phyloP scores from a whole-genome alignment of 1,139 yeast genomes.

The Saccharomyces hybrid region DNA sequence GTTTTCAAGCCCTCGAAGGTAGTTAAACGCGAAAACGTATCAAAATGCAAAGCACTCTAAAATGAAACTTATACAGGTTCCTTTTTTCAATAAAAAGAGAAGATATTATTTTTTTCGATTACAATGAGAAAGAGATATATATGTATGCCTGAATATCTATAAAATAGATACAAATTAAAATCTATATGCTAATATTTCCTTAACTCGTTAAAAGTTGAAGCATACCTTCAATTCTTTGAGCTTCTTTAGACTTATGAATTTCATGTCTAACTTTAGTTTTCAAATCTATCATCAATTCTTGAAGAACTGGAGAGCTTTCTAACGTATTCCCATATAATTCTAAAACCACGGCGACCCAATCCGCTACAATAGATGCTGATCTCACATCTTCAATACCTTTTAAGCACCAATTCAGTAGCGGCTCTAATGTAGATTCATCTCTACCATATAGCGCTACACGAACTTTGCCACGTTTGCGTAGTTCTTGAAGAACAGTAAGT shows the following conservation, averaged over 20 bases:
- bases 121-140: slow-evolving; percentile 1
- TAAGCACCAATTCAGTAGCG: slow-evolving; percentile 75
- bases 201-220: slow-evolving; percentile 59
- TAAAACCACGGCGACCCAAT: slow-evolving; percentile 72
- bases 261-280: slow-evolving; percentile 57
- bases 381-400: slow-evolving; percentile 73
- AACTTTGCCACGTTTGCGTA: slow-evolving; percentile 81
- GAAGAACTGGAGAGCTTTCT: slow-evolving; percentile 72
- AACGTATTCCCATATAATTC: slow-evolving; percentile 70
- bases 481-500: slow-evolving; percentile 71
- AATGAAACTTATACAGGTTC: too few species aligned
- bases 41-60: background rate
- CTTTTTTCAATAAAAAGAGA: background rate
- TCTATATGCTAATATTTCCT: background rate
- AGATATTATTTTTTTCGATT: background rate
- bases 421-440: slow-evolving; percentile 80
- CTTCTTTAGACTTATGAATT: slow-evolving; percentile 74
- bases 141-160: background rate
- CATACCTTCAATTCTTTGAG: slow-evolving; percentile 90
- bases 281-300: slow-evolving; percentile 57
- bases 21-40: background rate
- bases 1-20: background rate
- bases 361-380: slow-evolving; percentile 66
- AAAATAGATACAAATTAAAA: background rate
- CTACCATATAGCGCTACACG: slow-evolving; percentile 69